Conservation (phyloP, 2,329 filamentous ascomycete species). For the Orbilia ellipsospora region DNA sequence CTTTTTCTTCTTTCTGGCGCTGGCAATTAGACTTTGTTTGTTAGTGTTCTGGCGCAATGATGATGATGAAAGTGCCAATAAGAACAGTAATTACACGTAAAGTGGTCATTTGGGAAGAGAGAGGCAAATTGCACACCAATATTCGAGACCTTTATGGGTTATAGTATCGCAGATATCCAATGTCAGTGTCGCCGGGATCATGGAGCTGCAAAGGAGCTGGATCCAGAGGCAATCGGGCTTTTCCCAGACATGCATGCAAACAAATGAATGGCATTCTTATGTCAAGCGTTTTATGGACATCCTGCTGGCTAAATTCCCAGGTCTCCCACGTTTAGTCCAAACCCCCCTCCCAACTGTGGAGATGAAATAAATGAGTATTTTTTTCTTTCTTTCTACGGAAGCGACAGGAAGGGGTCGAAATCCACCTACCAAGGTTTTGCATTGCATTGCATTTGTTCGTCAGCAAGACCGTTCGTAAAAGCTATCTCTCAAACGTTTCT, state of each 20-base stretch:
- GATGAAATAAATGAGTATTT: constrained; percentile 27
- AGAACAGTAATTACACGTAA: background rate
- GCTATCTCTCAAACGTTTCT: constrained; percentile 54
- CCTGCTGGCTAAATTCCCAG: constrained; percentile 53
- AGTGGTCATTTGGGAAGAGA: constrained; percentile 11
- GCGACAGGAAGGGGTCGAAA: constrained; percentile 49
- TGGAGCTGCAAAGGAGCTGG: too few relatives aligned
- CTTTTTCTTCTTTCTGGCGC: background rate
- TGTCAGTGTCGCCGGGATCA: too few relatives aligned
- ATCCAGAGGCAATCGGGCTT: too few relatives aligned
- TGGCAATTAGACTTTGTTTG: constrained; percentile 11
- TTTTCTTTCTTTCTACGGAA: constrained; percentile 2
- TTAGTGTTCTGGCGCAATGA: constrained; percentile 22
- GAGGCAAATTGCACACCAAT: constrained; percentile 36
- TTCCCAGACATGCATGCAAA: constrained; percentile 30
- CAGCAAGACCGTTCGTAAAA: constrained; percentile 13
- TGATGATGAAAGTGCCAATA: constrained; percentile 1
- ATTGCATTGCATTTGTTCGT: constrained; percentile 30
- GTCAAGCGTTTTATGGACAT: constrained; percentile 23
- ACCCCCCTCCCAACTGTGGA: constrained; percentile 29
- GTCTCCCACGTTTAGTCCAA: constrained; percentile 48
- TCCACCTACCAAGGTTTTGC: constrained; percentile 25
- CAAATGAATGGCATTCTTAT: constrained; percentile 22
- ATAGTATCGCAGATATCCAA: too few relatives aligned
- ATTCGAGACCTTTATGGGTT: constrained; percentile 2